Base-by-base conservation (phyloP, 2,329 filamentous ascomycete genomes). In the Zymoseptoria crescenta region DNA sequence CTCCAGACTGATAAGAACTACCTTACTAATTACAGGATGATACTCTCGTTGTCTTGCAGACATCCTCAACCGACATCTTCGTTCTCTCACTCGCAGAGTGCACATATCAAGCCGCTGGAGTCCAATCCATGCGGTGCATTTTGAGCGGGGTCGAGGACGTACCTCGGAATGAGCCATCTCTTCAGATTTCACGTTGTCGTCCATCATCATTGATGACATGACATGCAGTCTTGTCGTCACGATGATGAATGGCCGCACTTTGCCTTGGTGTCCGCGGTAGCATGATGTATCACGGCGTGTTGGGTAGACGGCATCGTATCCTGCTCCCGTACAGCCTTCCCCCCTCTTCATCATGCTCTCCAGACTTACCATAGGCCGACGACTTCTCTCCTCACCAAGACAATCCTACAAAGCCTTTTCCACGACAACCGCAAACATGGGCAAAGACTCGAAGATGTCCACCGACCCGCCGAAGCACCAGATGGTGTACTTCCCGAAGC, bases 401-500 rank as follows among this genome's bases (percentile, higher is more conserved):
- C 49, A 50, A 52, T 10, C 20, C 52, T 51, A 49, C 52, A 52
- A 48, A 21, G 10, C 55, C 16, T 64, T 72, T 54, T 64, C 67
- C 13, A 64, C 64, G 9, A 67, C 68, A 5, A 45, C 59, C 9
- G 49, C 60, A 41, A 65, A 27, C 45, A 66, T 66, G 62, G 69
- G 67, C 51, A 74, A 74, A 69, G 71, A 73, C 60, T 56, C 60
- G 52, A 70, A 67, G 21, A 70, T 73, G 65, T 63, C 71, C 0
- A 65, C 61, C 24, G 58, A 64, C 28, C 71, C 71, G 1, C 72
- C 72, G 6, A 73, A 72, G 66, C 71, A 74, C 61, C 60, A 85
- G 64, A 85, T 87, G 81, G 79, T 79, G n/a, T 82, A 84, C 70
- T 85, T 87, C 63, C 79, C 81, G 0, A 73, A 78, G 13, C 78